Percentiles rank a stretch among this genome's conserved stretches.
phyloP scores from a whole-genome alignment of 2,329 filamentous ascomycete genomes.

The Tolypocladium ovalisporum region DNA sequence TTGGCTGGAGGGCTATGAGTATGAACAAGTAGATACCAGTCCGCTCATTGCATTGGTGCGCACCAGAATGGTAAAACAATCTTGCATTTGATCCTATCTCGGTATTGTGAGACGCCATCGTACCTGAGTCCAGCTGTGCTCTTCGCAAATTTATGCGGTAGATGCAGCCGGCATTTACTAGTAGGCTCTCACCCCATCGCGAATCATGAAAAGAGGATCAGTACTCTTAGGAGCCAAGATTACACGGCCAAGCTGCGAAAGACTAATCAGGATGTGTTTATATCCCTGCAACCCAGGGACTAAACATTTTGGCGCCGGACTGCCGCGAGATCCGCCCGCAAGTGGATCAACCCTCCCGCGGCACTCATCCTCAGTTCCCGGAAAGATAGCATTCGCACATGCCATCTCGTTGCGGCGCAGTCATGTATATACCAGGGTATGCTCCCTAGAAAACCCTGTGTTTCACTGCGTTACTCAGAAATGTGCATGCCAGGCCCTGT shows the following conservation, averaged over 20 bases:
- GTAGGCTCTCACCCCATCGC: no score
- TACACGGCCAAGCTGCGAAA: no score
- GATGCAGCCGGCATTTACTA: neutral
- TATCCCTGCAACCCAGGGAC: neutral
- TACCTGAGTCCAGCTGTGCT: neutral
- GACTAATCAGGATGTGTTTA: neutral
- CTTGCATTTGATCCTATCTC: neutral
- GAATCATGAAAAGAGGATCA: no score
- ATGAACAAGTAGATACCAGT: conserved; percentile 1
- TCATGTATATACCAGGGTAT: neutral
- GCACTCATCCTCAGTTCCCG: neutral
- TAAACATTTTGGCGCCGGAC: neutral
- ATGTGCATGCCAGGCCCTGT: no score
- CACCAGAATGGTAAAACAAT: neutral
- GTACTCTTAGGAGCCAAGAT: no score
- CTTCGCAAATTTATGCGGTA: no score
- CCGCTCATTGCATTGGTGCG: neutral
- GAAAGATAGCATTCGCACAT: neutral
- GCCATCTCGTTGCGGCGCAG: neutral
- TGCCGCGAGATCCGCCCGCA: neutral
- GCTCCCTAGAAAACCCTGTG: no score
- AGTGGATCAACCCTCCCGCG: neutral
- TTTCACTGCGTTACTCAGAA: no score
- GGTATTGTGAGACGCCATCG: neutral
- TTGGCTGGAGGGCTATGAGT: neutral